Conservation (phyloP, 805 yeast species). For the Sugiyamaella americana region DNA sequence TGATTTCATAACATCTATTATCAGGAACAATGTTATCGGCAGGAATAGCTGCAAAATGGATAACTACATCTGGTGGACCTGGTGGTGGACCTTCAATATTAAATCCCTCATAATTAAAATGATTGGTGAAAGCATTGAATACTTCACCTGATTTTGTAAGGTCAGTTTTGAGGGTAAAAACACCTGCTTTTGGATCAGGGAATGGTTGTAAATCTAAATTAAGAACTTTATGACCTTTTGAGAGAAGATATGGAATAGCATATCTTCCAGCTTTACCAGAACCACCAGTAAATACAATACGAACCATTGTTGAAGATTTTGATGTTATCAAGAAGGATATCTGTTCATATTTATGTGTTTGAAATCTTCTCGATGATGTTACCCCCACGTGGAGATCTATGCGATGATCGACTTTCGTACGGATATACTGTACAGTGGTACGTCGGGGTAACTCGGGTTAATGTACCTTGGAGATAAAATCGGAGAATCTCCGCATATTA, state of each 20-base stretch:
- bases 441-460: too few species aligned
- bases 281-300: conserved; percentile 15
- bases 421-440: too few species aligned
- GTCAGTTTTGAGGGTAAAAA: conserved; percentile 12
- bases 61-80: conserved; percentile 14
- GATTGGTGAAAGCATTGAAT: conserved; percentile 15
- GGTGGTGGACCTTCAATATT: conserved; percentile 8
- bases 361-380: too few species aligned
- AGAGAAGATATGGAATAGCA: conserved; percentile 11
- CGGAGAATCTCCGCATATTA: too few species aligned
- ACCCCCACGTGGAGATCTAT: too few species aligned
- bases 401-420: too few species aligned
- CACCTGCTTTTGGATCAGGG: conserved; percentile 13
- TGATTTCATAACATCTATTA: conserved; percentile 12
- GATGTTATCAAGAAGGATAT: not conserved
- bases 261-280: conserved; percentile 15
- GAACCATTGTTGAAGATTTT: not conserved
- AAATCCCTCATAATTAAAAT: conserved; percentile 9
- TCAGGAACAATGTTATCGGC: conserved; percentile 10
- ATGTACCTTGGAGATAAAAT: too few species aligned
- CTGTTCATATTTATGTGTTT: too few species aligned
- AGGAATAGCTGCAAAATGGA: conserved; percentile 16
- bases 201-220: conserved; percentile 14
- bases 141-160: conserved; percentile 15
- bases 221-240: conserved; percentile 14